phyloP scores from a whole-genome alignment of 495 filamentous ascomycete genomes.

The Tuber microsphaerosporum region DNA sequence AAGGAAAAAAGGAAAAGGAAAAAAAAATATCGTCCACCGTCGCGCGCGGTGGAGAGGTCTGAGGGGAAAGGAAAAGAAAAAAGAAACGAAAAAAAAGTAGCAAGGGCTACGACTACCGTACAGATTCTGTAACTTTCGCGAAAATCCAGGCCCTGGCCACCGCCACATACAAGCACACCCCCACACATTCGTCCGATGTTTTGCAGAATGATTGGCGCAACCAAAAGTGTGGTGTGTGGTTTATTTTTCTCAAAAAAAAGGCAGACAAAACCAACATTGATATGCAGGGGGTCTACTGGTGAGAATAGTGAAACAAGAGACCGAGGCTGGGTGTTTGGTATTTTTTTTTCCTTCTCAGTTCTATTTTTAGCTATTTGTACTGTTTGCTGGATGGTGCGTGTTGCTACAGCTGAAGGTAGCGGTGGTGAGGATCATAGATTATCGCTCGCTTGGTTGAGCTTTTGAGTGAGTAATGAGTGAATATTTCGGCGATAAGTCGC shows the following conservation, averaged over 20 bases:
- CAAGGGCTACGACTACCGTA: not conserved
- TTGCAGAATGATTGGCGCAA: constrained; percentile 4
- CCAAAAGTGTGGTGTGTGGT: not conserved
- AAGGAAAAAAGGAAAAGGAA: not conserved
- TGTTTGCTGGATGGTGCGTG: not conserved
- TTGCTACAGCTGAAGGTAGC: not conserved
- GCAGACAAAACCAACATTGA: not conserved
- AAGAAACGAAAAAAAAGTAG: not conserved
- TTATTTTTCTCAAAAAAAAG: not conserved
- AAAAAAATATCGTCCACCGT: not conserved
- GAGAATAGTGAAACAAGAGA: not conserved
- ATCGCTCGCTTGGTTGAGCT: not conserved
- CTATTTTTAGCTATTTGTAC: not conserved
- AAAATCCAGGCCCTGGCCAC: constrained; percentile 21
- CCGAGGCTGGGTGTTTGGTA: not conserved
- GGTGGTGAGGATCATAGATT: not conserved
- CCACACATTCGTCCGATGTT: constrained; percentile 32
- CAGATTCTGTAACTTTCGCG: not conserved
- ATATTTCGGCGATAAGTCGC: not conserved
- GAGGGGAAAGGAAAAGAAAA: not conserved
- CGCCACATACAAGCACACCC: constrained; percentile 18
- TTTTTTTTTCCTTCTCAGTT: not conserved
- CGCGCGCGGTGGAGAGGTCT: not conserved
- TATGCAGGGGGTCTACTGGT: not conserved
- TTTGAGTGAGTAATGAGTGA: not conserved